Conservation (phyloP, 2,329 filamentous ascomycete genomes). For the Phialophora tarda region DNA sequence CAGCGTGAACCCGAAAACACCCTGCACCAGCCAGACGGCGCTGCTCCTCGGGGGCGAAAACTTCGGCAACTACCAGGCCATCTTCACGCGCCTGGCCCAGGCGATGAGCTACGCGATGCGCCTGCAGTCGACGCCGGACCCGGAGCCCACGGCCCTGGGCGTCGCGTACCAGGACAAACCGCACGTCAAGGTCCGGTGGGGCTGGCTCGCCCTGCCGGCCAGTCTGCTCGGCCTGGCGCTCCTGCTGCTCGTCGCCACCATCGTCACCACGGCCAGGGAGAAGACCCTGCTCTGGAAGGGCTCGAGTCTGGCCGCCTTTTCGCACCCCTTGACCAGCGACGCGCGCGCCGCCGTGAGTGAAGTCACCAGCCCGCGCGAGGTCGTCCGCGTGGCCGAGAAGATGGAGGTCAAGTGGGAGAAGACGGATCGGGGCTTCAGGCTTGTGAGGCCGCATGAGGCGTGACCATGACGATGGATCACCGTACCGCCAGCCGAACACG, state of each 20-base stretch:
- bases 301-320: conserved; percentile 15
- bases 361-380: conserved; percentile 10
- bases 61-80: conserved; percentile 8
- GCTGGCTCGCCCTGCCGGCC: conserved; percentile 15
- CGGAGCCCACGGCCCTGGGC: conserved; percentile 9
- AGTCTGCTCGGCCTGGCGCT: conserved; percentile 14
- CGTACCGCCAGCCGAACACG: too few relatives aligned
- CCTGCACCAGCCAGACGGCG: background rate
- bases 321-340: conserved; percentile 19
- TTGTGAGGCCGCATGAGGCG: conserved; percentile 8
- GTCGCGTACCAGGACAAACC: conserved; percentile 15
- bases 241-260: conserved; percentile 13
- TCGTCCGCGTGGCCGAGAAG: conserved; percentile 12
- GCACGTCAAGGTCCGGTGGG: conserved; percentile 15
- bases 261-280: conserved; percentile 8
- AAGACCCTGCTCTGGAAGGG: conserved; percentile 15
- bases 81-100: conserved; percentile 10
- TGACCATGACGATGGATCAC: too few relatives aligned
- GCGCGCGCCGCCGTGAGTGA: conserved; percentile 11
- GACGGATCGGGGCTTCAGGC: conserved; percentile 16
- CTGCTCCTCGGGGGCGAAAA: background rate
- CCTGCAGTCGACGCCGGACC: background rate
- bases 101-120: conserved; percentile 13
- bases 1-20: background rate
- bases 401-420: conserved; percentile 19